Evolutionary conservation across 2,329 filamentous ascomycete genomes (phyloP).

Genomic region (Tolypocladium amazonense): DNA sequence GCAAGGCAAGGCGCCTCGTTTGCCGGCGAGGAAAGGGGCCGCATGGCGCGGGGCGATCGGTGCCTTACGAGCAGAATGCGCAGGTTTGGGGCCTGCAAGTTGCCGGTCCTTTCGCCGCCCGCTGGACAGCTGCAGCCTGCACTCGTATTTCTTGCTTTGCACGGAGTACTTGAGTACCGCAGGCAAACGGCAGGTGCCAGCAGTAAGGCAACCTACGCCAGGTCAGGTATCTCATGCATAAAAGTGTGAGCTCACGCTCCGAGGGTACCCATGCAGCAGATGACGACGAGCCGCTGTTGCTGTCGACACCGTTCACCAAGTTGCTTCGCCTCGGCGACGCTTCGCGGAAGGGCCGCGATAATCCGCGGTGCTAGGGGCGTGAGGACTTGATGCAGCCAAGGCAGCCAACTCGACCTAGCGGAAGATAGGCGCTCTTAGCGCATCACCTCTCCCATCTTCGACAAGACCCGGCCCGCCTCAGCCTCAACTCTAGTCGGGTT

Average conservation of each 20-base stretch:
- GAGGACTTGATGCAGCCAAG: slow-evolving; percentile 4
- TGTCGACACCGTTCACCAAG: neutral
- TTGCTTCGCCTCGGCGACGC: neutral
- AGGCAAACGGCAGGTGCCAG: neutral
- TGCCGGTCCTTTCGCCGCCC: neutral
- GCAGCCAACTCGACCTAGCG: neutral
- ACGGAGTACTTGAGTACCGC: too few species aligned
- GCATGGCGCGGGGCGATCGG: neutral
- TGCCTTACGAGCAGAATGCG: neutral
- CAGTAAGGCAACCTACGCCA: neutral
- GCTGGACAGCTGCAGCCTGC: neutral
- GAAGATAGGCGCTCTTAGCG: slow-evolving; percentile 1
- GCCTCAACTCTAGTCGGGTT: neutral
- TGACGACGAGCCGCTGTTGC: neutral
- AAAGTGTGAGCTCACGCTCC: too few species aligned
- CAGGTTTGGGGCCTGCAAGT: neutral
- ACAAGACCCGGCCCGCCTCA: neutral
- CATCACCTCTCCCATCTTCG: neutral
- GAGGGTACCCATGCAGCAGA: too few species aligned
- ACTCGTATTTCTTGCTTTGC: neutral
- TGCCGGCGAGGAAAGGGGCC: neutral
- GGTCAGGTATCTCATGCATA: too few species aligned
- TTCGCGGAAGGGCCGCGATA: neutral
- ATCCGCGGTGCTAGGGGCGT: neutral
- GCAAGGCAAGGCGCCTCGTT: neutral